A percentile compares a stretch with the other conserved stretches of the same genome.
These are phyloP conservation scores for Sugiyamaella grinbergsii DNA, from an alignment of 1,139 yeast genomes.

Conservation along the genomic window DNA sequence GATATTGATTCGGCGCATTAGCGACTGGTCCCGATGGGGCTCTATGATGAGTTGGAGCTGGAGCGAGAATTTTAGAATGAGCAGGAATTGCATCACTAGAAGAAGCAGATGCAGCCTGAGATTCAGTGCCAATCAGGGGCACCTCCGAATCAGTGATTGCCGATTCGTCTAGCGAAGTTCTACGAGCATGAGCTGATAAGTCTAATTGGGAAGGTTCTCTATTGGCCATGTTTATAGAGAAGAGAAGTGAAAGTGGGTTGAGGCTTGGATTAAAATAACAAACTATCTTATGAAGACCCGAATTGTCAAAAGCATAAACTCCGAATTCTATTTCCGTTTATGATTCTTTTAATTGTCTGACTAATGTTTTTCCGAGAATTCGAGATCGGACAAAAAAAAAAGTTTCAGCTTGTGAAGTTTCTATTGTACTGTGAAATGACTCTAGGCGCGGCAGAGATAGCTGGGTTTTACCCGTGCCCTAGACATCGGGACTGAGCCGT, in stretches of 20 bases:
- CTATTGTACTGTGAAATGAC: not conserved
- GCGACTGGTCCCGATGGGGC: conserved; percentile 31
- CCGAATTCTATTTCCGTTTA: not conserved
- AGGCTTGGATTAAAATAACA: too few relatives aligned
- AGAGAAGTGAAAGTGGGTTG: too few relatives aligned
- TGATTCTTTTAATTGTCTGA: not conserved
- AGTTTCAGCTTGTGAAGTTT: conserved; percentile 12
- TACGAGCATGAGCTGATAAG: conserved; percentile 10
- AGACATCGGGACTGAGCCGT: too few relatives aligned
- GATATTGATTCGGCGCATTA: conserved; percentile 37
- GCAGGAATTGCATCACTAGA: too few relatives aligned
- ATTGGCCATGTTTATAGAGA: conserved; percentile 14
- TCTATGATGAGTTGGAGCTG: conserved; percentile 24
- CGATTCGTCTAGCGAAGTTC: conserved; percentile 1
- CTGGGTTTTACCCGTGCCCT: not conserved
- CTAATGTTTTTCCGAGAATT: not conserved
- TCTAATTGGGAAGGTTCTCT: conserved; percentile 14
- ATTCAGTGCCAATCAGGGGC: not conserved
- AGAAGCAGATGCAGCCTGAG: not conserved
- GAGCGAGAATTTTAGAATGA: not conserved
- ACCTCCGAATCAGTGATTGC: conserved; percentile 9
- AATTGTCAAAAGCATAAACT: too few relatives aligned
- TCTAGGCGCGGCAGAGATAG: too few relatives aligned
- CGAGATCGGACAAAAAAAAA: not conserved
- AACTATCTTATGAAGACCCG: too few relatives aligned